Conservation (phyloP, 2,329 filamentous ascomycete species). For the Talaromyces rugulosus region DNA sequence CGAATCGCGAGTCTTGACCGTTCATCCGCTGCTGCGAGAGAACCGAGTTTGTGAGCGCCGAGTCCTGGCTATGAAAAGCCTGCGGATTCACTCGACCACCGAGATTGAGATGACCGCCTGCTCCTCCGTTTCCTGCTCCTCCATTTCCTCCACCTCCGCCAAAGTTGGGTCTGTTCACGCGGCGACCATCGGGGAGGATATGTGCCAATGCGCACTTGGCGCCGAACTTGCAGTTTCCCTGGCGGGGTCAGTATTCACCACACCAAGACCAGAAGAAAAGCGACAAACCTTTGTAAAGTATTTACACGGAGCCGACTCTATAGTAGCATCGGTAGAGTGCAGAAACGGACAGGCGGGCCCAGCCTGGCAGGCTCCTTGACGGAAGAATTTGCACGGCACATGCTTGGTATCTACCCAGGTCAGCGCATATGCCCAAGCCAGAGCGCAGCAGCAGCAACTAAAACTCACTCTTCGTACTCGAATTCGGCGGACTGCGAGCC, state of each 20-base stretch:
- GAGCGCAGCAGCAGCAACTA: background rate
- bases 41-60: slow-evolving; percentile 70
- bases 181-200: slow-evolving; percentile 85
- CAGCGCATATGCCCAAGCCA: background rate
- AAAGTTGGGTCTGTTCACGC: slow-evolving; percentile 70
- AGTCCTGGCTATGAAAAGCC: slow-evolving; percentile 60
- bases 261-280: background rate
- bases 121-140: background rate
- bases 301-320: slow-evolving; percentile 88
- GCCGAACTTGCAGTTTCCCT: slow-evolving; percentile 99
- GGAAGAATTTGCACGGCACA: slow-evolving; percentile 99
- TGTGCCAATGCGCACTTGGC: slow-evolving; percentile 97
- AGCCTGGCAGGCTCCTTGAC: slow-evolving; percentile 92
- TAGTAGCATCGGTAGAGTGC: slow-evolving; percentile 79
- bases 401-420: slow-evolving; percentile 74
- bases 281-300: slow-evolving; percentile 89
- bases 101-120: slow-evolving; percentile 57
- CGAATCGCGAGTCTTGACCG: slow-evolving; percentile 43
- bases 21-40: slow-evolving; percentile 58
- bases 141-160: slow-evolving; percentile 50
- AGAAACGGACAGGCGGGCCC: slow-evolving; percentile 94
- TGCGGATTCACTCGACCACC: slow-evolving; percentile 65
- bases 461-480: slow-evolving; percentile 37
- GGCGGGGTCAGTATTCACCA: background rate
- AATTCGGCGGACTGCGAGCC: slow-evolving; percentile 44